Percentiles rank a stretch among this genome's conserved stretches.
These are phyloP conservation scores for Caloboletus firmus DNA, from an alignment of 1,284 basidiomycete genomes.

Conservation along the genomic window DNA sequence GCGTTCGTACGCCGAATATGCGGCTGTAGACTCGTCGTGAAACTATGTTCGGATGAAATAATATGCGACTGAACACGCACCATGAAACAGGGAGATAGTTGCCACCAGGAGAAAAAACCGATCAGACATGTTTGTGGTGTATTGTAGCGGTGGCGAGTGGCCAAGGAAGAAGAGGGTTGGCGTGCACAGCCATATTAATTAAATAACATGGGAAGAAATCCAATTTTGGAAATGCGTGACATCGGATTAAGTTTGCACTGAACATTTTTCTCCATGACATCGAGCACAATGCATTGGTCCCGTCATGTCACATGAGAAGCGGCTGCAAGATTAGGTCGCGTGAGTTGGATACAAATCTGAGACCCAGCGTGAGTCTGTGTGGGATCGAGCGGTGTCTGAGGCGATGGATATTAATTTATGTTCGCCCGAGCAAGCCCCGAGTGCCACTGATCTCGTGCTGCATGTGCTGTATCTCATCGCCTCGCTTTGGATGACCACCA, in stretches of 20 bases:
- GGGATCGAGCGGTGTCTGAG: no score
- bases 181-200: not conserved
- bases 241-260: not conserved
- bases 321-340: not conserved
- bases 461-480: not conserved
- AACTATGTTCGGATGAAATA: not conserved
- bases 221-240: not conserved
- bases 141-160: not conserved
- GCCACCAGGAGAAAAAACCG: conserved; percentile 46
- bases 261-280: not conserved
- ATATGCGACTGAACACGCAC: conserved; percentile 34
- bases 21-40: conserved; percentile 42
- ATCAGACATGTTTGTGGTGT: conserved; percentile 47
- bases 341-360: not conserved
- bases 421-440: not conserved
- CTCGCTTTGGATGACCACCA: conserved; percentile 1
- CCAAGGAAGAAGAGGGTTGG: not conserved
- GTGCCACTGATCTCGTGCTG: no score
- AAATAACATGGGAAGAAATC: not conserved
- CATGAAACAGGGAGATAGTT: conserved; percentile 50
- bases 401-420: no score
- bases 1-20: conserved; percentile 67
- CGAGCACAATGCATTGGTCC: not conserved
- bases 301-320: not conserved
- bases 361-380: not conserved